Percentiles rank a stretch among this genome's conserved stretches.
phyloP scores from a whole-genome alignment of 257 asterid genomes.

The Buddleja alternifolia region DNA sequence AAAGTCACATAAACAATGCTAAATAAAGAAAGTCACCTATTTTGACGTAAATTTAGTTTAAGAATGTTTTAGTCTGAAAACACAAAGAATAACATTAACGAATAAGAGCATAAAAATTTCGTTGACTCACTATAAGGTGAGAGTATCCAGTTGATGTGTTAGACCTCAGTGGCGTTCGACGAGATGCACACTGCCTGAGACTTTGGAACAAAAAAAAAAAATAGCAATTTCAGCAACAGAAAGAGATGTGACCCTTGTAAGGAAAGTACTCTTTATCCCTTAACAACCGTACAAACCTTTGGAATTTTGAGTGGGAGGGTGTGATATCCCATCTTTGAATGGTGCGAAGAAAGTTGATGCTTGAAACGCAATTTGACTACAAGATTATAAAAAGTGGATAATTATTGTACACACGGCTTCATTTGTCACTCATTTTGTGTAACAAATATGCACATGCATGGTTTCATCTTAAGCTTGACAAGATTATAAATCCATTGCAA shows the following conservation, averaged over 20 bases:
- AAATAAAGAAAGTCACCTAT: neutral
- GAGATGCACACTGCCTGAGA: constrained; percentile 25
- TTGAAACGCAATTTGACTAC: constrained; percentile 52
- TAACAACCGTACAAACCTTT: constrained; percentile 28
- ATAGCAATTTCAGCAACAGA: constrained; percentile 20
- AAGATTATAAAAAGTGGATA: constrained; percentile 39
- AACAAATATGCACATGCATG: constrained; percentile 78
- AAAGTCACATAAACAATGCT: neutral
- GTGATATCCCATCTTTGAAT: constrained; percentile 50
- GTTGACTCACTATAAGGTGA: constrained; percentile 17
- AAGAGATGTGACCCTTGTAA: constrained; percentile 34
- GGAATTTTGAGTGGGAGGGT: constrained; percentile 50
- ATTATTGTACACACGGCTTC: constrained; percentile 31
- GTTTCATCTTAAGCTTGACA: constrained; percentile 57
- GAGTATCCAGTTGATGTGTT: constrained; percentile 8
- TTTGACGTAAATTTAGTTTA: neutral
- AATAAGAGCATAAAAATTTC: constrained; percentile 15
- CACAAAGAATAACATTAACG: constrained; percentile 1
- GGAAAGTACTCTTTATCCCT: constrained; percentile 27
- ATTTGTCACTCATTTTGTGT: constrained; percentile 51
- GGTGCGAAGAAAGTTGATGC: constrained; percentile 39
- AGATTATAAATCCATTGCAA: constrained; percentile 34
- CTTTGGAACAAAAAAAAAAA: constrained; percentile 38
- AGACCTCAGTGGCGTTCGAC: neutral
- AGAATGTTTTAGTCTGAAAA: constrained; percentile 11